Percentiles rank a stretch among this genome's conserved stretches.
Conservation (phyloP, 2,329 filamentous ascomycete genomes). For the Apiospora marii region DNA sequence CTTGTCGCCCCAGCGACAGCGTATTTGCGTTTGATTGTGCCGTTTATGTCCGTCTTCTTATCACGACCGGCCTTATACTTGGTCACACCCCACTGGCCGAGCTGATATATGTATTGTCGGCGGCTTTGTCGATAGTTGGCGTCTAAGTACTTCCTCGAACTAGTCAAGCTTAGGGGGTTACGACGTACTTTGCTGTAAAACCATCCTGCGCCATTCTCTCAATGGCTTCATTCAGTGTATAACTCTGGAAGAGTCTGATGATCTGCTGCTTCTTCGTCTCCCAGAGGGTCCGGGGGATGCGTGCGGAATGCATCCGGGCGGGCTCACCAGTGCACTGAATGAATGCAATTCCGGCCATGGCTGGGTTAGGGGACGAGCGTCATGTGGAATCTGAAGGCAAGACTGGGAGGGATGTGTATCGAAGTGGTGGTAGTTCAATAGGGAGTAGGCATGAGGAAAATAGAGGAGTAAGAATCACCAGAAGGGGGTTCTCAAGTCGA, state of each 20-base stretch:
- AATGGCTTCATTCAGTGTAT: neutral
- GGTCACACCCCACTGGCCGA: neutral
- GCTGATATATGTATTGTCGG: neutral
- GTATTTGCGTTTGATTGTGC: neutral
- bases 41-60: neutral
- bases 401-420: too few species aligned
- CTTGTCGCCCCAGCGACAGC: too few species aligned
- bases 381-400: neutral
- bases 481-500: neutral
- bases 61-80: neutral
- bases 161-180: neutral
- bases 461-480: neutral
- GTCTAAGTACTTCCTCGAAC: too few species aligned
- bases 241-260: neutral
- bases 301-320: neutral
- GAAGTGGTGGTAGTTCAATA: neutral
- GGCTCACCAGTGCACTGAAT: neutral
- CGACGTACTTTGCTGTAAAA: neutral
- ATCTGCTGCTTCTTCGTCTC: neutral
- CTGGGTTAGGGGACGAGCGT: neutral
- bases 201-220: neutral
- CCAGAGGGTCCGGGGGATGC: neutral
- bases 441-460: neutral
- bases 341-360: neutral
- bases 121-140: neutral